Evolutionary conservation across 2,329 filamentous ascomycete species (phyloP).

Genomic region (Sporothrix phasma): DNA sequence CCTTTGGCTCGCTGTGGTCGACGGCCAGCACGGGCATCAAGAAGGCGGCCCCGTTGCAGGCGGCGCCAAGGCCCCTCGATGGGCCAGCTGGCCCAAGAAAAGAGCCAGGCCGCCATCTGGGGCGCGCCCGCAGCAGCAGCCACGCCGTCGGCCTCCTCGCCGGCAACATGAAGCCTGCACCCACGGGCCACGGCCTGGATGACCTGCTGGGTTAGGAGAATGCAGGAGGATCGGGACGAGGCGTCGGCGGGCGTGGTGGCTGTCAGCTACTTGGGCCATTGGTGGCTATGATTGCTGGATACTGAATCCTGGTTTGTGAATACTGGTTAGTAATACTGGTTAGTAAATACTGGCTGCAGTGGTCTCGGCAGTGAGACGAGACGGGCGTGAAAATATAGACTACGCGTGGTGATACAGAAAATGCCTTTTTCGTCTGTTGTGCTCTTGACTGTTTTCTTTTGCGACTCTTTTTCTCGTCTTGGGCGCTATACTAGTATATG

Average conservation of each 20-base stretch:
- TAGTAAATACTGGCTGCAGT: too few relatives aligned
- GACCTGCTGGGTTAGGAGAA: conserved; percentile 37
- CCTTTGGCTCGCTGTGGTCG: conserved; percentile 81
- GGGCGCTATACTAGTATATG: not conserved
- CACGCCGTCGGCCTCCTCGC: conserved; percentile 18
- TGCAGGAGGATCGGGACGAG: too few relatives aligned
- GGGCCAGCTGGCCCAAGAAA: conserved; percentile 94
- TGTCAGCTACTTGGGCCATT: too few relatives aligned
- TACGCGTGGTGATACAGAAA: not conserved
- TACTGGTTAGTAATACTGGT: too few relatives aligned
- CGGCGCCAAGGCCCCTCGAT: conserved; percentile 66
- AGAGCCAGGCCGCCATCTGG: conserved; percentile 91
- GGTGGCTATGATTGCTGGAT: too few relatives aligned
- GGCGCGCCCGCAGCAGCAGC: conserved; percentile 50
- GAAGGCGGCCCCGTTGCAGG: conserved; percentile 52
- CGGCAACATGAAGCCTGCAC: conserved; percentile 23
- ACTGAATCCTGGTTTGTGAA: too few relatives aligned
- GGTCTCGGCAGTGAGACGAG: too few relatives aligned
- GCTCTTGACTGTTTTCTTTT: not conserved
- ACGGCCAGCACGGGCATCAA: conserved; percentile 64
- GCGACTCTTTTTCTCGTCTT: not conserved
- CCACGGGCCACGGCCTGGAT: conserved; percentile 31
- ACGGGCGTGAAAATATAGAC: conserved; percentile 1
- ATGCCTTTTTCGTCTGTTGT: not conserved
- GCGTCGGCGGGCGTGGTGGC: too few relatives aligned